Evolutionary conservation across 1,139 yeast genomes (phyloP).

Genomic region (Zygosaccharomyces pseudobailii): DNA sequence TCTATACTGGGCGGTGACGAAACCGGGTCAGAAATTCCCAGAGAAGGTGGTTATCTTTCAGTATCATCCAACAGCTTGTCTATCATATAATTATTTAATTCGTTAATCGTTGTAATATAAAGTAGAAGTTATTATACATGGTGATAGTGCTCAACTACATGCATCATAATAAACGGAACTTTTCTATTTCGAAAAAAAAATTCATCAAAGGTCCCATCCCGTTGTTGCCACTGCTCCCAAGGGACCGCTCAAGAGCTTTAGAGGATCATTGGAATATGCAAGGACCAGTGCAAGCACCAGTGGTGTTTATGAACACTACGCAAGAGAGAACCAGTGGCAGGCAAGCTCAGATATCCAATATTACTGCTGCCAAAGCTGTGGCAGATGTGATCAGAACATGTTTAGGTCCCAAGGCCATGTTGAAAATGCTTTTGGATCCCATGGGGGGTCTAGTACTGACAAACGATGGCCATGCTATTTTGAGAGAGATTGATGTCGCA

Average conservation of each 20-base stretch:
- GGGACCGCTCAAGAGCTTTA: background rate
- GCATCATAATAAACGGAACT: background rate
- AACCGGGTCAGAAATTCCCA: background rate
- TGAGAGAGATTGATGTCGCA: constrained; percentile 84
- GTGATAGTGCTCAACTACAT: background rate
- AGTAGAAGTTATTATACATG: background rate
- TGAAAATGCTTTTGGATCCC: constrained; percentile 95
- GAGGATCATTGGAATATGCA: constrained; percentile 8
- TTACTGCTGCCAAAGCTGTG: constrained; percentile 98
- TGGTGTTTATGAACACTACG: constrained; percentile 73
- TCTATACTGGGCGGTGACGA: background rate
- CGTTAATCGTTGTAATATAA: background rate
- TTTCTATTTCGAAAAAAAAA: background rate
- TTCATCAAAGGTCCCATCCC: background rate
- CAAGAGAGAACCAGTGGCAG: constrained; percentile 95
- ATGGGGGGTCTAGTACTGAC: constrained; percentile 98
- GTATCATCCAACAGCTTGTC: constrained; percentile 7
- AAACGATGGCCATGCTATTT: constrained; percentile 94
- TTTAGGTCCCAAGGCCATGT: constrained; percentile 99
- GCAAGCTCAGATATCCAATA: constrained; percentile 93
- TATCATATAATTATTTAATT: constrained; percentile 5
- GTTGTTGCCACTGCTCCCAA: background rate
- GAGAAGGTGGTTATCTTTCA: background rate
- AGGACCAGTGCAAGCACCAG: constrained; percentile 63
- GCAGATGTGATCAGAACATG: constrained; percentile 97